Evolutionary conservation across 1,284 basidiomycete genomes (phyloP), one percentile per base, ranked within the genome.

Genomic region (Takashimella tepidaria): DNA sequence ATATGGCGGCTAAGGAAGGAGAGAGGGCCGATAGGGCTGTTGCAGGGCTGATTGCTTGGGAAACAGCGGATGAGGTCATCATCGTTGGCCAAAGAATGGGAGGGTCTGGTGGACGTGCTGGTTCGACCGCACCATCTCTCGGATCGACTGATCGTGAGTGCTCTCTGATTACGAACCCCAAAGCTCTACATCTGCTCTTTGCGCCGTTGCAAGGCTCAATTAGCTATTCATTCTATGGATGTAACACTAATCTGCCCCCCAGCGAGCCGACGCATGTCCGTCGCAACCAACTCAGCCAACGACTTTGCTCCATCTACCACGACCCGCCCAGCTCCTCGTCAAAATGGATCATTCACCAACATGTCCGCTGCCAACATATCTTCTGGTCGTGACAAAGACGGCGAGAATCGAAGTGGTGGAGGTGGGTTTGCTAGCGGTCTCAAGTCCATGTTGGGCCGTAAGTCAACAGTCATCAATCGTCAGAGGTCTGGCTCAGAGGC

Each of bases 391-490:
- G 57, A 37, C 31, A 8, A 16, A 8, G 31, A 37, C 31, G 31
- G 31, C 16, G 31, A 16, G 10, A 37, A 16, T 37, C 10, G 31
- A 8, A 46, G 45, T 45, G 40, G 41, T 6, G 54, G 56, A 5
- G 53, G 50, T 12, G 58, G 61, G 2, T 72, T 73, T 37, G 58
- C 69, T 3, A 67, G 72, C 24, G 74, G 73, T 4, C 50, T 77
- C 51, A 77, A 77, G 57, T 76, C 74, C 11, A 73, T 76, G 64
- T 63, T 77, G 3, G 66, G 69, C 6, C 56, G 74, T 24, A 74
- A 72, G 26, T 62, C 63, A 13, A 73, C 72, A 0, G 54, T 68
- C 12, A 52, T 54, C 20, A 52, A 49, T 16, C 55, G 66, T n/a
- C 62, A 55, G 31, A 51, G 69, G 16, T 62, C 62, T 46, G 64